A percentile compares a stretch with the other conserved stretches of the same genome.
Evolutionary conservation across 768 basidiomycete species (phyloP).

Genomic region (Mycena indigotica): DNA sequence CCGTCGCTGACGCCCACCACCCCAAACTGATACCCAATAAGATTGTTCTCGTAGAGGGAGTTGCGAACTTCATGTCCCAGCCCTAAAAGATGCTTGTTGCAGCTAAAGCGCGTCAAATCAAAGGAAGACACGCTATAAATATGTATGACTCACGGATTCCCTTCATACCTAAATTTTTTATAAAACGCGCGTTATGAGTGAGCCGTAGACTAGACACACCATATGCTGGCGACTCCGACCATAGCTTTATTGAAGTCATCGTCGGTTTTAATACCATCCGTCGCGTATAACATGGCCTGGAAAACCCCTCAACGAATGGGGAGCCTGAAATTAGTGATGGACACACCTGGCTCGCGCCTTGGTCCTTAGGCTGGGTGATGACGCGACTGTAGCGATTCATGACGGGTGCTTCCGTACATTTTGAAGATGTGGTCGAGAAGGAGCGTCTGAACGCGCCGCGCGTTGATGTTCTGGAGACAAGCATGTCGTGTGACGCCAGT

Average conservation of each 20-base stretch:
- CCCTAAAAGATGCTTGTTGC: conserved; percentile 90
- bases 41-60: conserved; percentile 65
- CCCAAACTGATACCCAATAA: conserved; percentile 97
- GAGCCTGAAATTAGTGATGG: conserved; percentile 8
- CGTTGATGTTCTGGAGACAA: background rate
- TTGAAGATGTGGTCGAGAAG: conserved; percentile 34
- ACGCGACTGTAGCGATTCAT: conserved; percentile 76
- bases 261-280: conserved; percentile 81
- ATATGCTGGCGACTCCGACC: conserved; percentile 96
- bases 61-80: conserved; percentile 87
- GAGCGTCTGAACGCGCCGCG: conserved; percentile 2
- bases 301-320: conserved; percentile 18
- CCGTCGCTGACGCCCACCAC: conserved; percentile 98
- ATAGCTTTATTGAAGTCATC: conserved; percentile 93
- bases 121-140: background rate
- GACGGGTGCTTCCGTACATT: conserved; percentile 43
- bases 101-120: conserved; percentile 50
- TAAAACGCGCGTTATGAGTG: conserved; percentile 16
- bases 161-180: conserved; percentile 96
- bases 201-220: conserved; percentile 53
- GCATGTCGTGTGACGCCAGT: background rate
- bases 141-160: conserved; percentile 79
- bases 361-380: conserved; percentile 90
- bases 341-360: conserved; percentile 88
- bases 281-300: conserved; percentile 99